Evolutionary conservation across 768 basidiomycete species (phyloP).

Genomic region (Hygrophoropsis aurantiaca): DNA sequence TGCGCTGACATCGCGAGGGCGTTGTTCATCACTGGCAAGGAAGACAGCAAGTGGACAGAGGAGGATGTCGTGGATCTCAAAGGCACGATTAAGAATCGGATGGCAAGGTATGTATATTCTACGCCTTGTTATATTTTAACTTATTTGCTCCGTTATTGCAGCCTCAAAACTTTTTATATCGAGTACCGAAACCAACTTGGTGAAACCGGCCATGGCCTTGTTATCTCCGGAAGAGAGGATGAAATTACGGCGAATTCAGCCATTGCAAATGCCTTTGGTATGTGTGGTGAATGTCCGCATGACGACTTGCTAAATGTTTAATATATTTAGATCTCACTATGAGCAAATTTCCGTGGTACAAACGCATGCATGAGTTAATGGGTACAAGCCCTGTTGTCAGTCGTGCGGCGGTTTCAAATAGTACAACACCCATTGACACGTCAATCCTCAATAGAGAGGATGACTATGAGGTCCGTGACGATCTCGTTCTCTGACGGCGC

Average conservation of each 20-base stretch:
- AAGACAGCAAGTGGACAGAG: background rate
- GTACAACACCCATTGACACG: constrained; percentile 14
- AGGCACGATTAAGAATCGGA: constrained; percentile 4
- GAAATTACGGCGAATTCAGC: constrained; percentile 4
- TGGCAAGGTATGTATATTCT: background rate
- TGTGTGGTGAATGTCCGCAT: background rate
- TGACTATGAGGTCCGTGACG: too few relatives aligned
- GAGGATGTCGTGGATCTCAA: constrained; percentile 1
- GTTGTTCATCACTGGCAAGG: constrained; percentile 7
- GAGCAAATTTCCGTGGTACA: constrained; percentile 26
- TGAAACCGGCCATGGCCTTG: constrained; percentile 8
- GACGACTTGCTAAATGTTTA: background rate
- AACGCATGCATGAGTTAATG: constrained; percentile 16
- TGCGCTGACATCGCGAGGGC: constrained; percentile 6
- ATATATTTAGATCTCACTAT: constrained; percentile 16
- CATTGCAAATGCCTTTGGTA: constrained; percentile 9
- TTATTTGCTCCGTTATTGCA: too few relatives aligned
- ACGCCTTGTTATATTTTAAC: background rate
- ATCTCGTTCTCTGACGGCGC: too few relatives aligned
- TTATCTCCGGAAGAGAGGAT: constrained; percentile 1
- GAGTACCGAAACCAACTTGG: constrained; percentile 1
- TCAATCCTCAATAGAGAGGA: too few relatives aligned
- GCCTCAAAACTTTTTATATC: constrained; percentile 2
- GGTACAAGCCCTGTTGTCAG: constrained; percentile 18
- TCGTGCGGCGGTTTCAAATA: constrained; percentile 18